phyloP scores from a whole-genome alignment of 2,329 filamentous ascomycete species.

The Aureobasidium uvarum region DNA sequence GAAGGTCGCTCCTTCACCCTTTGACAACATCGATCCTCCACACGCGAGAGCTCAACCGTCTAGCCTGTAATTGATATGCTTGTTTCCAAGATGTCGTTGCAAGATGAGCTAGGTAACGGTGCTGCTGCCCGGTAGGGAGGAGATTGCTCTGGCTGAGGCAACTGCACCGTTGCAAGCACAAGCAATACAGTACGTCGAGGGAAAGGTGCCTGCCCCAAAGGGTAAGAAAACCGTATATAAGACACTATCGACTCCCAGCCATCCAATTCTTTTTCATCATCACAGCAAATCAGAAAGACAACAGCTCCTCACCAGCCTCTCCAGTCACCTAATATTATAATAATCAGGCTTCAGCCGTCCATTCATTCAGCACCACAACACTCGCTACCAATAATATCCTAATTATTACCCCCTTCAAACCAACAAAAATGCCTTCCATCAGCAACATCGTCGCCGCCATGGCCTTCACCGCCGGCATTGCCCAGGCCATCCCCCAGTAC shows the following conservation, averaged over 20 bases:
- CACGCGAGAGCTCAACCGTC: conserved; percentile 14
- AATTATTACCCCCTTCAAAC: conserved; percentile 24
- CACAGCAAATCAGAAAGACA: conserved; percentile 25
- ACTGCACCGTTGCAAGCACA: conserved; percentile 15
- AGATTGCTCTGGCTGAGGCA: conserved; percentile 14
- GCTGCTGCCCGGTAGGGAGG: conserved; percentile 24
- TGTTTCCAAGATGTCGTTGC: conserved; percentile 21
- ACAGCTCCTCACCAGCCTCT: conserved; percentile 25
- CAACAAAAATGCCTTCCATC: conserved; percentile 27
- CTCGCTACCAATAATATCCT: conserved; percentile 24
- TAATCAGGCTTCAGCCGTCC: conserved; percentile 27
- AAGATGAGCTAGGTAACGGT: conserved; percentile 22
- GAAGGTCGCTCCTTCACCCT: neutral
- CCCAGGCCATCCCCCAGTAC: conserved; percentile 25
- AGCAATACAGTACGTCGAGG: conserved; percentile 3
- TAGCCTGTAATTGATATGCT: conserved; percentile 18
- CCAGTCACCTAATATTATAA: conserved; percentile 26
- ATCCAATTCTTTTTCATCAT: conserved; percentile 26
- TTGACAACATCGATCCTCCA: conserved; percentile 9
- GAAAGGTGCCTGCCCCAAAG: conserved; percentile 4
- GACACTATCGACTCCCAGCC: conserved; percentile 10
- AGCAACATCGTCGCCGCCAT: conserved; percentile 21
- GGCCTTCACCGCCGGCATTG: conserved; percentile 18
- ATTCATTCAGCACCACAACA: conserved; percentile 24
- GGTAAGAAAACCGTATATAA: conserved; percentile 19